Base-by-base conservation (phyloP, 345 rosid genomes). In the Eucalyptus guilfoylei region DNA sequence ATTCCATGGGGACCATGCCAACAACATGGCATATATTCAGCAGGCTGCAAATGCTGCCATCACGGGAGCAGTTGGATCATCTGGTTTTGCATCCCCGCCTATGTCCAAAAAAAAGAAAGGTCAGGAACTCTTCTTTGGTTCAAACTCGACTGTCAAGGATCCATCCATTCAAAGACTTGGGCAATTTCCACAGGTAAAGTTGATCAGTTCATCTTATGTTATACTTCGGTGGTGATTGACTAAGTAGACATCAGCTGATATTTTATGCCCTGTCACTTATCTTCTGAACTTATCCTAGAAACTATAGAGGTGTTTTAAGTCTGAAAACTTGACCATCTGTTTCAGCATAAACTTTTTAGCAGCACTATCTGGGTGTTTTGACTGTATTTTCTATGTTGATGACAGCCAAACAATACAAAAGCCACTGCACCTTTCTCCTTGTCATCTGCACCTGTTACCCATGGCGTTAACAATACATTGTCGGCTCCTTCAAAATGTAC, bases 1-100 rank as follows among this genome's bases (percentile, higher is more conserved):
- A 81, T 98, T 95, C 92, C 99, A 98, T 86, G 98, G 98, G 55
- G 99, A 97, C 88, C 95, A 95, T 92, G 95, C 98, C 90, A 96
- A 95, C 92, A 93, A 95, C 94, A 92, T 98, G 91, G 93, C 96
- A 55, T 97, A 94, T 89, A 95, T 97, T 91, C 99, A 98, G 93
- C 99, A 96, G 92, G 99, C 99, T 80, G 99, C 99, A 64, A 98
- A 98, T 93, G 99, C 99, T 89, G 99, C 99, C 89, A 98, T 97
- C 89, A 97, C 99, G 87, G 99, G 99, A 89, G 99, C 99, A 87
- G 93, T 98, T 90, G 99, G 99, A 69, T 94, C 99, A 86, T 98
- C 99, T 30, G 99, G 99, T 58, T 98, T 91, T 92, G 94, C 96
- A 86, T 94, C 99, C 60, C 91, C 95, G 8, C 98, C 98, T 54